A percentile compares a stretch with the other conserved stretches of the same genome.
phyloP scores from a whole-genome alignment of 2,329 filamentous ascomycete species.

The Ophiostoma quercus region DNA sequence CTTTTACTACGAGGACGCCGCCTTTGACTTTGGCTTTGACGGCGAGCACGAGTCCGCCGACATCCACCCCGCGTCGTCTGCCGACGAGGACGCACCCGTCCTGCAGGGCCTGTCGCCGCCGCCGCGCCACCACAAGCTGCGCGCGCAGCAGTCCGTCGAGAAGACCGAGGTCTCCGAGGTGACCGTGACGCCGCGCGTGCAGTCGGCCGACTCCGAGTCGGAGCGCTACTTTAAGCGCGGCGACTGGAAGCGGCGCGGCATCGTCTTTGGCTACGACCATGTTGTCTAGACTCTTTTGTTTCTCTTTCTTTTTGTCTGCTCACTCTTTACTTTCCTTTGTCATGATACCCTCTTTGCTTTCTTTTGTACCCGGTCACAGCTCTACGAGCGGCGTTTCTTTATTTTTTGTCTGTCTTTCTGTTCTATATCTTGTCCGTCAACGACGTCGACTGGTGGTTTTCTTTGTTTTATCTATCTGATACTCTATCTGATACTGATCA shows the following conservation, averaged over 20 bases:
- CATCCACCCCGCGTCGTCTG: constrained; percentile 23
- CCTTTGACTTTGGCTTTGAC: constrained; percentile 36
- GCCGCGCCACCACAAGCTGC: constrained; percentile 23
- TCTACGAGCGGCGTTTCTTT: constrained; percentile 7
- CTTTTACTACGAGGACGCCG: constrained; percentile 21
- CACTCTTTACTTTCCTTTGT: constrained; percentile 21
- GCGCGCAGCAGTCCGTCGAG: constrained; percentile 19
- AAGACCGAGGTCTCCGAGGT: constrained; percentile 12
- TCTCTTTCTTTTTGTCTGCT: neutral
- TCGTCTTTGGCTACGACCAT: constrained; percentile 32
- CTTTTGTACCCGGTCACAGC: neutral
- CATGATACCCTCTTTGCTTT: constrained; percentile 24
- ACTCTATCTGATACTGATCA: neutral
- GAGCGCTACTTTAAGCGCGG: constrained; percentile 34
- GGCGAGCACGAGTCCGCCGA: constrained; percentile 20
- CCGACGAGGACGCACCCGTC: constrained; percentile 19
- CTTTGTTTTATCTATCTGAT: neutral
- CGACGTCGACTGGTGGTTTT: neutral
- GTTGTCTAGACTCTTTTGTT: neutral
- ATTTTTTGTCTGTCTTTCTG: neutral
- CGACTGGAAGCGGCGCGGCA: constrained; percentile 37
- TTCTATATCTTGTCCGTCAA: constrained; percentile 12
- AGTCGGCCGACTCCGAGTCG: constrained; percentile 25
- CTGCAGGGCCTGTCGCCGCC: constrained; percentile 25
- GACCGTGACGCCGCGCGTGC: constrained; percentile 17